Conservation (phyloP, 2,329 filamentous ascomycete genomes). For the Cercospora brassicicola region DNA sequence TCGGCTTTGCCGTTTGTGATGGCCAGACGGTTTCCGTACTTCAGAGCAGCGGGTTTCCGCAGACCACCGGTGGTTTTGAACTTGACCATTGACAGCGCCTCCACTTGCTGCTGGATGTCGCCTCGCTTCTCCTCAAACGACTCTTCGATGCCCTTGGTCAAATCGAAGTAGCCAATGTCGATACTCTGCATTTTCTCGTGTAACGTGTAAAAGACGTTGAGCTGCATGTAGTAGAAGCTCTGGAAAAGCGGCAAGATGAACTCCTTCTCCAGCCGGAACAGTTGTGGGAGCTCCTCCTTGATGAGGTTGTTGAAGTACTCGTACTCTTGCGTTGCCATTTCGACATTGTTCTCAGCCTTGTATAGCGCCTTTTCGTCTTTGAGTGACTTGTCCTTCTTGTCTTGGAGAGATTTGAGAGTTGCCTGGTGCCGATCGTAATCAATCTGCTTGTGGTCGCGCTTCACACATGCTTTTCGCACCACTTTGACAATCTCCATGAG, state of each 20-base stretch:
- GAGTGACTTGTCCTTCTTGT: slow-evolving; percentile 92
- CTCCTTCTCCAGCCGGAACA: slow-evolving; percentile 85
- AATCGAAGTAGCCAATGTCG: slow-evolving; percentile 96
- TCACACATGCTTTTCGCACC: slow-evolving; percentile 81
- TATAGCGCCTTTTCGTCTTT: slow-evolving; percentile 98
- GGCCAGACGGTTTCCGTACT: slow-evolving; percentile 50
- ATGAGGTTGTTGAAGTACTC: slow-evolving; percentile 97
- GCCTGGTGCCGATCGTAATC: slow-evolving; percentile 88
- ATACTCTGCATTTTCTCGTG: slow-evolving; percentile 97
- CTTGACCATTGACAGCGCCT: slow-evolving; percentile 79
- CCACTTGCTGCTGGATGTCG: slow-evolving; percentile 79
- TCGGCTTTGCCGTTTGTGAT: slow-evolving; percentile 35
- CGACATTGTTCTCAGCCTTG: slow-evolving; percentile 89
- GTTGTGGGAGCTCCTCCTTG: slow-evolving; percentile 90
- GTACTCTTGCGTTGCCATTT: slow-evolving; percentile 90
- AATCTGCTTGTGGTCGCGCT: slow-evolving; percentile 95
- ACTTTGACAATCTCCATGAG: slow-evolving; percentile 92
- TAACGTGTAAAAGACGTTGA: slow-evolving; percentile 98
- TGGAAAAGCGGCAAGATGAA: slow-evolving; percentile 98
- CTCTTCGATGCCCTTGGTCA: slow-evolving; percentile 85
- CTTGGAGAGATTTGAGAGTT: slow-evolving; percentile 87
- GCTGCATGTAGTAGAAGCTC: slow-evolving; percentile 99
- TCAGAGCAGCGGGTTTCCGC: slow-evolving; percentile 50
- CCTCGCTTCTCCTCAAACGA: slow-evolving; percentile 87
- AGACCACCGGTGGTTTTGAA: slow-evolving; percentile 82